phyloP scores from a whole-genome alignment of 23 red algal species.

The Gracilaria gracilis region DNA sequence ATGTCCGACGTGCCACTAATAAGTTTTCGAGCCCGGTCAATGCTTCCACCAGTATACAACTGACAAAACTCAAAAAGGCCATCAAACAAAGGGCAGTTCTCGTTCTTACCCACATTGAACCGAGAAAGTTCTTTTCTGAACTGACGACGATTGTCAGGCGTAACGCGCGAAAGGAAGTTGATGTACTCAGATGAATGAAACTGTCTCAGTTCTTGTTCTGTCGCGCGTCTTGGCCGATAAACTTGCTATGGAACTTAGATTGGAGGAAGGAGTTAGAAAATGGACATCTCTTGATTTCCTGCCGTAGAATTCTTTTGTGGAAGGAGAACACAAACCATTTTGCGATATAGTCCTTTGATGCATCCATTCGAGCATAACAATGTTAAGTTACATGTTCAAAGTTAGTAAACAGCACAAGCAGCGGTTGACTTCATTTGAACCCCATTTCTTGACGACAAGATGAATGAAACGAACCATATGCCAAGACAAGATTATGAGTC shows the following conservation, averaged over 20 bases:
- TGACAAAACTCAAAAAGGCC: conserved; percentile 80
- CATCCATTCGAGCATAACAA: neutral
- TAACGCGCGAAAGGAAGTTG: conserved; percentile 49
- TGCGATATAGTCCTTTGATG: conserved; percentile 52
- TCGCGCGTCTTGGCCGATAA: conserved; percentile 51
- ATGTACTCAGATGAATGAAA: conserved; percentile 74
- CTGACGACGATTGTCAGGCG: conserved; percentile 25
- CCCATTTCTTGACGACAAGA: neutral
- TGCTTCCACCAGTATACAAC: conserved; percentile 57
- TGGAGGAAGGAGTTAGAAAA: neutral
- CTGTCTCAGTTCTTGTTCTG: conserved; percentile 42
- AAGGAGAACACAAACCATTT: conserved; percentile 18
- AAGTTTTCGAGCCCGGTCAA: conserved; percentile 72
- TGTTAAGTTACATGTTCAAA: neutral
- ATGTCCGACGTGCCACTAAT: conserved; percentile 56
- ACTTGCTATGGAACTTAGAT: conserved; percentile 34
- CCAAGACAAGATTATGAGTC: conserved; percentile 86
- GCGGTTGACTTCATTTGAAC: neutral
- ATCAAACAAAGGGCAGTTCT: conserved; percentile 71
- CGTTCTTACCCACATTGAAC: conserved; percentile 18
- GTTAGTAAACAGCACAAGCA: neutral
- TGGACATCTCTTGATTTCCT: neutral
- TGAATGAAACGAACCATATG: conserved; percentile 84
- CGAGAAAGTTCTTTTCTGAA: conserved; percentile 31
- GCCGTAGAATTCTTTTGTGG: neutral